A percentile compares a stretch with the other conserved stretches of the same genome.
Evolutionary conservation across 768 basidiomycete genomes (phyloP).

Genomic region (Leccinum rimulosum): DNA sequence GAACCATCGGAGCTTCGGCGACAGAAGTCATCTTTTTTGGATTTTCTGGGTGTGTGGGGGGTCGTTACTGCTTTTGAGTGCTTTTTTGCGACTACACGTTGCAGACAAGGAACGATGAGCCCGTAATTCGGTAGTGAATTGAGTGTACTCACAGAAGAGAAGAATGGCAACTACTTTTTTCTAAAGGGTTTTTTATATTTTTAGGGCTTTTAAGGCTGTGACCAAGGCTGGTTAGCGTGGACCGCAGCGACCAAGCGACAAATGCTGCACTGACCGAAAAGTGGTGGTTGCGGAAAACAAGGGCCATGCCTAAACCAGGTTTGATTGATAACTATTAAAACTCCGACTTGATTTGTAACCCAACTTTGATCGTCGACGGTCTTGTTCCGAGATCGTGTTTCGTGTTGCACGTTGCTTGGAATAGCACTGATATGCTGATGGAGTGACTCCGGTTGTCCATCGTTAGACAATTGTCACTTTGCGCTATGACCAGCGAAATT

Average conservation of each 20-base stretch:
- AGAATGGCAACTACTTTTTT: slow-evolving; percentile 75
- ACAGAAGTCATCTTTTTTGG: slow-evolving; percentile 52
- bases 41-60: slow-evolving; percentile 56
- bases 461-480: background rate
- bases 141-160: slow-evolving; percentile 58
- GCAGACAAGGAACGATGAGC: slow-evolving; percentile 12
- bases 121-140: slow-evolving; percentile 11
- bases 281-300: slow-evolving; percentile 62
- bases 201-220: slow-evolving; percentile 57
- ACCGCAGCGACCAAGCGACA: slow-evolving; percentile 8
- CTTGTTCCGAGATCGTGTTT: background rate
- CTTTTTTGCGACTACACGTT: slow-evolving; percentile 62
- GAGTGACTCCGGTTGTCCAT: background rate
- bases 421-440: background rate
- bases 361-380: background rate
- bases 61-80: slow-evolving; percentile 90
- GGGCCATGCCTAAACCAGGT: slow-evolving; percentile 17
- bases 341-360: slow-evolving; percentile 36
- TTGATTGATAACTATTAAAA: slow-evolving; percentile 35
- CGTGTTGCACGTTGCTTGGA: background rate
- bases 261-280: slow-evolving; percentile 48
- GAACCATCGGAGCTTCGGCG: slow-evolving; percentile 52
- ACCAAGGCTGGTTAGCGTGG: slow-evolving; percentile 19
- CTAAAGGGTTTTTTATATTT: slow-evolving; percentile 61
- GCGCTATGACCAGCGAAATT: background rate